Evolutionary conservation across 2,329 filamentous ascomycete species (phyloP).

Genomic region (Cladophialophora carrionii): DNA sequence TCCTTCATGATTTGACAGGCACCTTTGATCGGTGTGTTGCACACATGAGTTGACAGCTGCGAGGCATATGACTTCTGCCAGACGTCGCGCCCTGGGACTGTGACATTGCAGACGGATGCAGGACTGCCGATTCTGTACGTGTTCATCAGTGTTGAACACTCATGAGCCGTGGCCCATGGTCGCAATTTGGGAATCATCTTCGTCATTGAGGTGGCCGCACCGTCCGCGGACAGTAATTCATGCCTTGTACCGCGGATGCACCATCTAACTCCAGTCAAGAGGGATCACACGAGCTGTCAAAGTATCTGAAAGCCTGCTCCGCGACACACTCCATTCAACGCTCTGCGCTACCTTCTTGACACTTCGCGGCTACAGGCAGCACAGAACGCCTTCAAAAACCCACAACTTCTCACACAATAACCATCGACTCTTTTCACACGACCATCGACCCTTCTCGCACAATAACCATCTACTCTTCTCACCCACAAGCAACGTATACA

Average conservation of each 20-base stretch:
- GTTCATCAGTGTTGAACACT: neutral
- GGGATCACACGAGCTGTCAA: constrained; percentile 25
- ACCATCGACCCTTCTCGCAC: no score
- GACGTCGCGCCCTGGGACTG: neutral
- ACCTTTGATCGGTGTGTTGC: neutral
- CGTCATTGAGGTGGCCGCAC: neutral
- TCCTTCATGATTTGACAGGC: neutral
- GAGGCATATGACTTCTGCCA: neutral
- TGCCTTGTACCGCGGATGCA: neutral
- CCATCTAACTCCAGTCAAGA: constrained; percentile 6
- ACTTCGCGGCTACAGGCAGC: constrained; percentile 5
- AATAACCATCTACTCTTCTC: no score
- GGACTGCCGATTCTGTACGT: neutral
- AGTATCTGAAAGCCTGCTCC: neutral
- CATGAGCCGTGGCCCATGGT: neutral
- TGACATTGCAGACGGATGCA: neutral
- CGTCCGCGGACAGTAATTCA: neutral
- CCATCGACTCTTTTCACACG: neutral
- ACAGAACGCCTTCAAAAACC: neutral
- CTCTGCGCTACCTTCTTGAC: constrained; percentile 19
- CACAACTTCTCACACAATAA: neutral
- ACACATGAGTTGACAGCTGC: neutral
- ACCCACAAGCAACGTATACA: neutral
- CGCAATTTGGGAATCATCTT: neutral
- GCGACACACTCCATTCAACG: constrained; percentile 13